Conservation (phyloP, 495 filamentous ascomycete species). For the Hyaloscypha variabilis region DNA sequence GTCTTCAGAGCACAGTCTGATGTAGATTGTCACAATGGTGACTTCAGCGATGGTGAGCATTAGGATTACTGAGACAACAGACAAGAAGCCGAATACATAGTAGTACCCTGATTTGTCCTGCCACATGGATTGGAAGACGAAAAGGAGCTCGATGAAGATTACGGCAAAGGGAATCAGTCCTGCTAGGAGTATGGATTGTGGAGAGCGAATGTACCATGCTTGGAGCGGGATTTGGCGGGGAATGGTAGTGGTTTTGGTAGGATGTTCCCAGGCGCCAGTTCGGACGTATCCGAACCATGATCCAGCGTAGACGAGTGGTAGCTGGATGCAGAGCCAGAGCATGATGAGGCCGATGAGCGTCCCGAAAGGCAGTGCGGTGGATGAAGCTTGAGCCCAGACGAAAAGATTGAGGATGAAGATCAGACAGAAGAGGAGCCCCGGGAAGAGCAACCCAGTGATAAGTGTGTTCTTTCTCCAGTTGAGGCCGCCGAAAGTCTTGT, state of each 20-base stretch:
- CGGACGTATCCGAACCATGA: constrained; percentile 77
- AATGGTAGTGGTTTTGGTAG: constrained; percentile 77
- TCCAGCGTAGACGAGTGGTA: constrained; percentile 86
- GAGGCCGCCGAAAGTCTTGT: constrained; percentile 82
- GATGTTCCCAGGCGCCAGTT: constrained; percentile 77
- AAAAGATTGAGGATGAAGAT: constrained; percentile 90
- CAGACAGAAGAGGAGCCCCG: constrained; percentile 76
- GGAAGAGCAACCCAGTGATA: constrained; percentile 83
- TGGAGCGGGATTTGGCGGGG: constrained; percentile 77
- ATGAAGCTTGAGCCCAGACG: constrained; percentile 91
- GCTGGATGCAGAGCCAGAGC: constrained; percentile 88
- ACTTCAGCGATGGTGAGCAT: constrained; percentile 85
- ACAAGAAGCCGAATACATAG: constrained; percentile 92
- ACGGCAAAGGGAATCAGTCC: constrained; percentile 91
- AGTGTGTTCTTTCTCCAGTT: constrained; percentile 82
- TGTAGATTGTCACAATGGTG: constrained; percentile 86
- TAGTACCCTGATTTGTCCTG: constrained; percentile 94
- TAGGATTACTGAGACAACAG: constrained; percentile 72
- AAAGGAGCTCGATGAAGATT: constrained; percentile 91
- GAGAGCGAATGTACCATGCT: constrained; percentile 74
- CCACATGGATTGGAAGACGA: constrained; percentile 91
- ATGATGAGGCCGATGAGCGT: constrained; percentile 77
- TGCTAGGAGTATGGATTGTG: constrained; percentile 68
- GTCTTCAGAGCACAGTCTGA: constrained; percentile 85
- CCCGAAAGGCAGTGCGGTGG: constrained; percentile 86